Evolutionary conservation across 2,329 filamentous ascomycete species (phyloP), one percentile per base, ranked within the genome.

Genomic region (Xylogone sp.): DNA sequence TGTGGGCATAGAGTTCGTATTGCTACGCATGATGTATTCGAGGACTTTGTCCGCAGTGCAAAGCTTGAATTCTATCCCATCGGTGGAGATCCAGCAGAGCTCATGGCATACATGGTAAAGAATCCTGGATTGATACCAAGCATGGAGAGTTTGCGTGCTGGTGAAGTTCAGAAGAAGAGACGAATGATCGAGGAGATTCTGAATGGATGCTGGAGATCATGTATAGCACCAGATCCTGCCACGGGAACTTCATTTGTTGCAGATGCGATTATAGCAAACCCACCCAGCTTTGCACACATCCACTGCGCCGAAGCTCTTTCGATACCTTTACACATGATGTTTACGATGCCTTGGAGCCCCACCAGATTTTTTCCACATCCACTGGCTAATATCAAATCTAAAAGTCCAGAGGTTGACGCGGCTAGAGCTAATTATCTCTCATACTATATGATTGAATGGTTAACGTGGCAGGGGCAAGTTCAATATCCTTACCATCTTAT

Each of bases 61-160:
- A 83, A 76, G 0, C 75, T 90, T 13, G 87, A 90, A 59, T 90
- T 90, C 67, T 90, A 86, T 67, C 78, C 70, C 53, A 87, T 90
- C 43, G 85, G 86, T 12, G 58, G 56, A 2, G 84, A 90, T 62
- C 87, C 87, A 1, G 78, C 82, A 2, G 79, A 86, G 61, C 73
- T 90, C 43, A 90, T 90, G 87, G 87, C 89, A 63, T 94, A 91
- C 63, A 94, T 94, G 89, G 89, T 93, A 43, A 90, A 90, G 68
- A 87, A 93, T 58, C 88, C 89, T 0, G 88, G 89, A 0, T 73
- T 94, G 34, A 88, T 94, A 82, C 90, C 90, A 1, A 85, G 85
- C 0, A 81, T 91, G 53, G 83, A 90, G 45, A 83, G 86, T 0
- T 69, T 94, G 44, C 82, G 82, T 53, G 86, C 78, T 56, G 89